These are phyloP conservation scores for Colletotrichum theobromicola DNA, from an alignment of 2,329 filamentous ascomycete genomes.

Conservation along the genomic window DNA sequence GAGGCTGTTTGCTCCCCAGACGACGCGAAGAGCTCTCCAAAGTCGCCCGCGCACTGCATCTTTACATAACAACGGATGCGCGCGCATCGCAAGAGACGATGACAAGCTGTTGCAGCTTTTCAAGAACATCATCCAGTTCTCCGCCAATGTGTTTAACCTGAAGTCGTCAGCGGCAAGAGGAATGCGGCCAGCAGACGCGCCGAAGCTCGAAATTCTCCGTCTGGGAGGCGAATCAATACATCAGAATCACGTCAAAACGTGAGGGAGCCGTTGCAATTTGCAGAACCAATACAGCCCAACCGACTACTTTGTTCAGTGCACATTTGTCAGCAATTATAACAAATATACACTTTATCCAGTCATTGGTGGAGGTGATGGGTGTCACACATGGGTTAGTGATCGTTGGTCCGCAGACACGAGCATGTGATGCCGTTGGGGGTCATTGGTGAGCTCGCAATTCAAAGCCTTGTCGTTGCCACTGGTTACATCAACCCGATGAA, in stretches of 20 bases:
- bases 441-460: constrained; percentile 12
- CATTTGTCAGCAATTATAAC: not conserved
- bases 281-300: not conserved
- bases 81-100: not conserved
- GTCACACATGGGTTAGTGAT: not conserved
- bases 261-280: constrained; percentile 29
- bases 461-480: constrained; percentile 10
- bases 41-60: not conserved
- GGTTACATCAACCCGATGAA: constrained; percentile 9
- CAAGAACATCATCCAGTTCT: not conserved
- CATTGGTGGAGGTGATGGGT: not conserved
- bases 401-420: not conserved
- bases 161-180: constrained; percentile 54
- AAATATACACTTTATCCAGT: not conserved
- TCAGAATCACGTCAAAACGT: constrained; percentile 48
- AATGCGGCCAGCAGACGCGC: constrained; percentile 47
- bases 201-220: constrained; percentile 48
- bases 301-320: not conserved
- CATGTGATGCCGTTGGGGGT: constrained; percentile 31
- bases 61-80: not conserved
- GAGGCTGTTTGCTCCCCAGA: not conserved
- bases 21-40: not conserved
- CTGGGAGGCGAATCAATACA: constrained; percentile 59
- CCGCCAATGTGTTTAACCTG: constrained; percentile 28
- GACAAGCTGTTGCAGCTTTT: not conserved